Percentiles rank a stretch among this genome's conserved stretches.
Evolutionary conservation across 1,284 basidiomycete genomes (phyloP).

Genomic region (Boletus albobrunnescens): DNA sequence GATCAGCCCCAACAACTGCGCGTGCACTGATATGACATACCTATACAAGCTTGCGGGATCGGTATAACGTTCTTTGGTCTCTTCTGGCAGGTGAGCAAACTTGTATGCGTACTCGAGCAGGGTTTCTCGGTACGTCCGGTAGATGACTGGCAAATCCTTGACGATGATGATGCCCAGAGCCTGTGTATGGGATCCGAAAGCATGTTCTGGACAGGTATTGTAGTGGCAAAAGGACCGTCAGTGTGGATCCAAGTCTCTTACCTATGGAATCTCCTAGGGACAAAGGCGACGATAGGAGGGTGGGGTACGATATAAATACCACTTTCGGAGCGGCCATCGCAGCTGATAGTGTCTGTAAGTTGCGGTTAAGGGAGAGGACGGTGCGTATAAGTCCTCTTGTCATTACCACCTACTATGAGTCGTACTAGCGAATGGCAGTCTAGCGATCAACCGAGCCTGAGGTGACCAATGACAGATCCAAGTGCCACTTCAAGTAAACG

Average conservation of each 20-base stretch:
- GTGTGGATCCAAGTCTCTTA: constrained; percentile 27
- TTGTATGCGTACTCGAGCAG: constrained; percentile 69
- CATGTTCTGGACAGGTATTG: constrained; percentile 49
- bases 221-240: background rate
- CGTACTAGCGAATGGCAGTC: too few relatives aligned
- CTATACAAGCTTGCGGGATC: constrained; percentile 68
- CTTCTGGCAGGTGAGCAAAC: constrained; percentile 69
- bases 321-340: constrained; percentile 53
- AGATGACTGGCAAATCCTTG: constrained; percentile 71
- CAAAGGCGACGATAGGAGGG: constrained; percentile 55
- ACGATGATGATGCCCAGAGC: constrained; percentile 80
- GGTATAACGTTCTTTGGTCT: constrained; percentile 64
- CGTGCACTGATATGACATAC: constrained; percentile 35
- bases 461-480: too few relatives aligned
- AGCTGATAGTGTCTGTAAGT: constrained; percentile 30
- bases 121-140: constrained; percentile 57
- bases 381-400: constrained; percentile 10
- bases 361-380: constrained; percentile 7
- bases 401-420: constrained; percentile 2
- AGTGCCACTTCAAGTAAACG: too few relatives aligned
- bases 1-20: constrained; percentile 3
- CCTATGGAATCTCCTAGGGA: constrained; percentile 63
- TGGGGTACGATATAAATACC: constrained; percentile 67
- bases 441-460: too few relatives aligned
- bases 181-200: constrained; percentile 74